Evolutionary conservation across 352 stramenopile species (phyloP).

Genomic region (Phytophthora lateralis): DNA sequence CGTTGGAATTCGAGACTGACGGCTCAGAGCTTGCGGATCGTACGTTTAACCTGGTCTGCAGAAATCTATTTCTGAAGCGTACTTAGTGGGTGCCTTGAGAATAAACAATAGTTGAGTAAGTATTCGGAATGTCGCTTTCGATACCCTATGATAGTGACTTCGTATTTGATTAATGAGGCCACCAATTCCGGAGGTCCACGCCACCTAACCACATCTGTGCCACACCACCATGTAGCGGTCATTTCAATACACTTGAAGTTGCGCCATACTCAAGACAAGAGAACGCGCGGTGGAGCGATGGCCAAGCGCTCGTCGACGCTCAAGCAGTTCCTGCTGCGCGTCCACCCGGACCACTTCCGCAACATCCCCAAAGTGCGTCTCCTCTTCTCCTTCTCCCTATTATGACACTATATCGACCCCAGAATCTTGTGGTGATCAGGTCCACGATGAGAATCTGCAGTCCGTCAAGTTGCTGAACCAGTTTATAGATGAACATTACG

Average conservation of each 20-base stretch:
- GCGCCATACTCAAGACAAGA: slow-evolving; percentile 22
- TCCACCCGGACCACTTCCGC: slow-evolving; percentile 74
- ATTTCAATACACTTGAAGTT: slow-evolving; percentile 32
- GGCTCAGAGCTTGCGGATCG: slow-evolving; percentile 29
- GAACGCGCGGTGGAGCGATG: slow-evolving; percentile 11
- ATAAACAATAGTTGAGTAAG: background rate
- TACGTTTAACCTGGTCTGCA: slow-evolving; percentile 18
- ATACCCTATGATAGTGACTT: slow-evolving; percentile 2
- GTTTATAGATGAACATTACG: slow-evolving; percentile 65
- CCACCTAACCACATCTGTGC: slow-evolving; percentile 5
- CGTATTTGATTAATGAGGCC: slow-evolving; percentile 3
- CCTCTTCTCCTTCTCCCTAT: background rate
- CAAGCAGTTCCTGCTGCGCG: slow-evolving; percentile 77
- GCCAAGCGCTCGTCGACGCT: slow-evolving; percentile 56
- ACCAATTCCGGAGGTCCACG: slow-evolving; percentile 40
- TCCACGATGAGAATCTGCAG: slow-evolving; percentile 73
- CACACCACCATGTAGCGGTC: slow-evolving; percentile 23
- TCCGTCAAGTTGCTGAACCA: slow-evolving; percentile 77
- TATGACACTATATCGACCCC: background rate
- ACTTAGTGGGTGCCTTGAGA: slow-evolving; percentile 16
- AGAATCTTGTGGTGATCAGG: slow-evolving; percentile 15
- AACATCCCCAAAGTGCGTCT: slow-evolving; percentile 42
- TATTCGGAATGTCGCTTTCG: background rate
- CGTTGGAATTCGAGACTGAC: slow-evolving; percentile 48
- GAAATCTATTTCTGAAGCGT: slow-evolving; percentile 22